Evolutionary conservation across 345 rosid genomes (phyloP).

Genomic region (Aquilaria sinensis): DNA sequence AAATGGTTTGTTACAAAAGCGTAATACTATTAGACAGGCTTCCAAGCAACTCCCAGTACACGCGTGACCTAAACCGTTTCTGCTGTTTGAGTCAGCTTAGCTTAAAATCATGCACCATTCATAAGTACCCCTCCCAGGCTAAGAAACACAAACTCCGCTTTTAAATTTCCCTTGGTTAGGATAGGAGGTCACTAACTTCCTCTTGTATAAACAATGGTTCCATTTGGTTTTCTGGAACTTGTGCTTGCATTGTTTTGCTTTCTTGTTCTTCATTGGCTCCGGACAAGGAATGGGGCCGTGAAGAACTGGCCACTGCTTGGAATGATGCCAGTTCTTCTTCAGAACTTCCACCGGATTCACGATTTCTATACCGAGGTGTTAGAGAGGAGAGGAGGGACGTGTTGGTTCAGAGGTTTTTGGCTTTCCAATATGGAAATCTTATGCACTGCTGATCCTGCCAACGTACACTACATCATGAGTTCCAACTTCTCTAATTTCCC

Average conservation of each 20-base stretch:
- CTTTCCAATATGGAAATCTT: constrained; percentile 27
- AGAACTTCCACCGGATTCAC: constrained; percentile 24
- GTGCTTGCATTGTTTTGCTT: constrained; percentile 31
- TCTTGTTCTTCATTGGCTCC: constrained; percentile 8
- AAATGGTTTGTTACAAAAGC: too few species aligned
- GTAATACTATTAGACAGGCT: too few species aligned
- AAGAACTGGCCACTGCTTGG: constrained; percentile 51
- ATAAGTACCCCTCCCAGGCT: background rate
- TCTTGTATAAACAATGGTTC: constrained; percentile 11
- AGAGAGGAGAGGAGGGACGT: constrained; percentile 20
- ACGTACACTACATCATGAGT: constrained; percentile 51
- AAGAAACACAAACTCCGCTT: background rate
- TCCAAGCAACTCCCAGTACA: too few species aligned
- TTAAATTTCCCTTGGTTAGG: background rate
- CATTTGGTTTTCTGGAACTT: constrained; percentile 21
- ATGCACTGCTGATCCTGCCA: constrained; percentile 44
- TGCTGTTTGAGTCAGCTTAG: background rate
- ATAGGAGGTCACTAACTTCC: background rate
- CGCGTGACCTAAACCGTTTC: background rate
- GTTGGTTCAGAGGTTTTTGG: constrained; percentile 32
- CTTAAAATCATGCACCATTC: background rate
- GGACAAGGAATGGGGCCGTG: constrained; percentile 12
- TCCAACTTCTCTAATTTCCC: constrained; percentile 51
- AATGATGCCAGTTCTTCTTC: constrained; percentile 39
- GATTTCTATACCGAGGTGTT: constrained; percentile 25